A percentile compares a stretch with the other conserved stretches of the same genome.
Conservation (phyloP, 345 rosid genomes). For the Corchorus olitorius region DNA sequence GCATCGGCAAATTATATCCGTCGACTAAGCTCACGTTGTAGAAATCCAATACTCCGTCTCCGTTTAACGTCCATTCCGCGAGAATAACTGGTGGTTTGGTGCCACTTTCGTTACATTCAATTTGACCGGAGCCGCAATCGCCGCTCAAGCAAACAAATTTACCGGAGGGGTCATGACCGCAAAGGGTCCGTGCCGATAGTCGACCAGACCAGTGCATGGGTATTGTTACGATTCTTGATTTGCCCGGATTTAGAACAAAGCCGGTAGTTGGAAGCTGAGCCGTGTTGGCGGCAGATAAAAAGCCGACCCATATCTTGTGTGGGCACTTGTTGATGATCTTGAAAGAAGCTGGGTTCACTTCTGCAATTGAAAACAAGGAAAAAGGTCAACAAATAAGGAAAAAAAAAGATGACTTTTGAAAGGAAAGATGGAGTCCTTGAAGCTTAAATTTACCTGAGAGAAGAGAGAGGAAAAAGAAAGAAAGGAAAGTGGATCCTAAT, state of each 20-base stretch:
- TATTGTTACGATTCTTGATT: constrained; percentile 54
- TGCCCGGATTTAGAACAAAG: constrained; percentile 56
- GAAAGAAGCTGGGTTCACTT: constrained; percentile 54
- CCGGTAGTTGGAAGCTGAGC: constrained; percentile 80
- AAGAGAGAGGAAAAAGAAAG: constrained; percentile 25
- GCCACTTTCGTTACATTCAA: constrained; percentile 71
- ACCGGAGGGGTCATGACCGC: constrained; percentile 43
- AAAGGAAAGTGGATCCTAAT: constrained; percentile 26
- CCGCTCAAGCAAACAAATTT: constrained; percentile 69
- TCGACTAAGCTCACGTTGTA: constrained; percentile 81
- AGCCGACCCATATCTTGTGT: constrained; percentile 76
- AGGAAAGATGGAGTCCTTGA: not conserved
- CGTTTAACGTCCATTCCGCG: constrained; percentile 90
- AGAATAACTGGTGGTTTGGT: constrained; percentile 84
- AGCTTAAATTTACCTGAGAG: constrained; percentile 41
- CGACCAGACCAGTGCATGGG: constrained; percentile 88
- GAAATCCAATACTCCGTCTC: constrained; percentile 69
- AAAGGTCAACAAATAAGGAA: not conserved
- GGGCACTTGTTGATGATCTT: constrained; percentile 77
- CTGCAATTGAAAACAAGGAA: constrained; percentile 26
- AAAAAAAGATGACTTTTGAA: not conserved
- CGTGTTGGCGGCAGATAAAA: constrained; percentile 75
- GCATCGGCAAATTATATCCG: constrained; percentile 71
- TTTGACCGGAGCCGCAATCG: constrained; percentile 77
- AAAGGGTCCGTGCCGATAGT: constrained; percentile 74